Evolutionary conservation across 225 moss, liverwort and hornwort species (phyloP), one percentile per base, ranked within the genome.

Genomic region (Physcomitrium patens): DNA sequence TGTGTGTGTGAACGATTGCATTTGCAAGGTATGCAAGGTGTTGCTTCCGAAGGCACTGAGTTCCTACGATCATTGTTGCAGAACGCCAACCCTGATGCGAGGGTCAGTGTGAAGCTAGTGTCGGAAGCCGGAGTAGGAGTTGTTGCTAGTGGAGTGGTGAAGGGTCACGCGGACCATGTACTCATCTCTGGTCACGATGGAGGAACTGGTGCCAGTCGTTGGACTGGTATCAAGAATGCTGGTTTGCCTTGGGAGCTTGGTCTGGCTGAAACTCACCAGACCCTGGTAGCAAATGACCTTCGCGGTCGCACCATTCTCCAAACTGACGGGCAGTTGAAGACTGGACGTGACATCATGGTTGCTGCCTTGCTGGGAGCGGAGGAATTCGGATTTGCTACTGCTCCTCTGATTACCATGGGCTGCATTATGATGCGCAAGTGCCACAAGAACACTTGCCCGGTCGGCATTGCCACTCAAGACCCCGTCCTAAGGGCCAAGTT

Each of bases 371-470:
- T 88, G 1, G 90, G 90, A 26, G 90, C 90, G 0, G 90, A 91
- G 41, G 90, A 91, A 52, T 88, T 86, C 24, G 90, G 88, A 22
- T 91, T 91, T 41, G 76, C 85, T 7, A 91, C 90, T 4, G 90
- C 90, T 46, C 90, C 90, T 24, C 75, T 91, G 28, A 91, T 91
- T 13, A 91, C 88, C 45, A 77, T 91, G 24, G 90, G 90, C 16
- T 87, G 90, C 76, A 88, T 91, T 42, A 91, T 91, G 90, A 88
- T 91, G 88, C 83, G 90, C 13, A 91, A 88, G 60, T 91, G 90
- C 28, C 90, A 91, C 68, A 76, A 87, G 65, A 91, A 88, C 65
- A 91, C 90, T 22, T 91, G 90, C 49, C 90, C 90, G 1, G 90
- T 91, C 3, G 90, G 90, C 9, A 77, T 88, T n/a, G 90, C 90